Evolutionary conservation across 768 basidiomycete genomes (phyloP).

Genomic region (Brasilioporus rufonigricans): DNA sequence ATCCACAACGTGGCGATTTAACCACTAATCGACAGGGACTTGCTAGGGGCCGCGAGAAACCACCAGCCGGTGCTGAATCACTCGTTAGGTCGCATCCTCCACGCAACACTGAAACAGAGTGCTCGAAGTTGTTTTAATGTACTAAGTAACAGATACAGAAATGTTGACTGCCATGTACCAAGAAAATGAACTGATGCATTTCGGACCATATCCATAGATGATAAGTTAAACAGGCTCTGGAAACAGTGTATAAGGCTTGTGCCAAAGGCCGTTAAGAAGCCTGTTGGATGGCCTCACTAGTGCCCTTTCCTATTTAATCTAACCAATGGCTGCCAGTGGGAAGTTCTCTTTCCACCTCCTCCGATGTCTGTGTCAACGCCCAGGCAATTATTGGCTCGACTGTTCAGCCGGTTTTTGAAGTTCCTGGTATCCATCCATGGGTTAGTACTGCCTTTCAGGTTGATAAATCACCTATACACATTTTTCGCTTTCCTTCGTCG

Average conservation of each 20-base stretch:
- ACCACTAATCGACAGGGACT: constrained; percentile 44
- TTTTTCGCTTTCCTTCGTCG: constrained; percentile 6
- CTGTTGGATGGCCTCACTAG: too few species aligned
- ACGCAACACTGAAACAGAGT: too few species aligned
- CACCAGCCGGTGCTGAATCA: not conserved
- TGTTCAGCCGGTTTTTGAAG: constrained; percentile 3
- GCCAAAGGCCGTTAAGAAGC: too few species aligned
- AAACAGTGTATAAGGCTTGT: too few species aligned
- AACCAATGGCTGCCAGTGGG: not conserved
- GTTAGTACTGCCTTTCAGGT: not conserved
- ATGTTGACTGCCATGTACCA: not conserved
- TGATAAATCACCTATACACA: not conserved
- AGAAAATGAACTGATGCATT: not conserved
- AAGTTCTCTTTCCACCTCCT: not conserved
- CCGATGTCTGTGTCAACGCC: not conserved
- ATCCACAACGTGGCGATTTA: constrained; percentile 42
- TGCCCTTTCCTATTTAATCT: not conserved
- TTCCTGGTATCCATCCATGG: not conserved
- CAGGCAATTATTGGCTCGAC: not conserved
- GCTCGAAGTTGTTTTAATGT: too few species aligned
- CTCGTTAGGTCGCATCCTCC: too few species aligned
- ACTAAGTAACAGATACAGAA: too few species aligned
- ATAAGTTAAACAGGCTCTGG: too few species aligned
- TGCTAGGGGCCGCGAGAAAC: not conserved
- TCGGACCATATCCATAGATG: too few species aligned